Base-by-base conservation (phyloP, 495 filamentous ascomycete genomes). In the Choiromyces venosus region DNA sequence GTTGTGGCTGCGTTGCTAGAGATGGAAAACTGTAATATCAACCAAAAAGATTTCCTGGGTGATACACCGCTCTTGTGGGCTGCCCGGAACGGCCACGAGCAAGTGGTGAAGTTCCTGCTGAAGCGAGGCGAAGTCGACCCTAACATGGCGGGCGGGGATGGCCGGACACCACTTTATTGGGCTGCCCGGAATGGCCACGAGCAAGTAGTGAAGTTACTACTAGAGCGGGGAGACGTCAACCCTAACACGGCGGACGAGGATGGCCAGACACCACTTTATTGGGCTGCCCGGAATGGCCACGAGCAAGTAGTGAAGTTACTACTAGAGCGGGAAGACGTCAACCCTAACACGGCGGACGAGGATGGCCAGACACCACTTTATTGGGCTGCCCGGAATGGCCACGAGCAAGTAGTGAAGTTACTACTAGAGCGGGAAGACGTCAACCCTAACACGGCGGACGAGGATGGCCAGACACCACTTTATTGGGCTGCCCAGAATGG, bases 61-160 rank as follows among this genome's bases (percentile, higher is more conserved):
- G 76, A 77, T 37, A 84, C 80, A 19, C 81, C 84, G 37, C 79
- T 86, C 64, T 82, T 75, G 14, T 81, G 67, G 74, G 84, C 84
- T 40, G 82, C 74, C 83, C 76, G 70, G 70, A 75, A 74, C 21
- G 84, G 83, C 14, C 78, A 85, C 69, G 76, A 82, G 65, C 61
- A 25, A n/a, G 71, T 78, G 19, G 79, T 82, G 33, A 42, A 69
- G 56, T n/a, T 72, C n/a, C 72, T 74, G 19, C 72, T 79, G n/a
- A n/a, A n/a, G n/a, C n/a, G n/a, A n/a, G n/a, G n/a, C n/a, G n/a
- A n/a, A n/a, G n/a, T n/a, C n/a, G n/a, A n/a, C n/a, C n/a, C n/a
- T n/a, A n/a, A n/a, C n/a, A n/a, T n/a, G n/a, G n/a, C n/a, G n/a
- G n/a, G n/a, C n/a, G n/a, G n/a, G n/a, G n/a, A n/a, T n/a, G n/a